Evolutionary conservation across 345 rosid genomes (phyloP).

Genomic region (Moricandia arvensis): DNA sequence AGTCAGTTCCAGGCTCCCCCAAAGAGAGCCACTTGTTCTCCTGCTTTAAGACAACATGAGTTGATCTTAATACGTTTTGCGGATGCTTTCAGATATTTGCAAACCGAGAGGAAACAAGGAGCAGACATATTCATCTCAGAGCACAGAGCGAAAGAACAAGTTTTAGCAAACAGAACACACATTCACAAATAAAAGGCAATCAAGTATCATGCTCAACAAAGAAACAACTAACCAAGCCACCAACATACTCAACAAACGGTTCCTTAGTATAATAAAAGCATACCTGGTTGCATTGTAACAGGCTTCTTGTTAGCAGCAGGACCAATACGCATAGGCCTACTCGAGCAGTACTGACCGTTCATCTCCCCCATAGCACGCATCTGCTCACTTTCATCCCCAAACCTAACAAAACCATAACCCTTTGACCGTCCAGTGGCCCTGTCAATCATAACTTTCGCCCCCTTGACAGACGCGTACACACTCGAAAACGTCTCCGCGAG

Average conservation of each 20-base stretch:
- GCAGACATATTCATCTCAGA: conserved; percentile 35
- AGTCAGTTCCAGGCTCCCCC: conserved; percentile 92
- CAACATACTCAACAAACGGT: neutral
- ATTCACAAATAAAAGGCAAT: conserved; percentile 21
- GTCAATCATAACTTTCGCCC: conserved; percentile 90
- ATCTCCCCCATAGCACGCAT: conserved; percentile 86
- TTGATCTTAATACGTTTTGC: conserved; percentile 37
- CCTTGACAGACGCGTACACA: conserved; percentile 67
- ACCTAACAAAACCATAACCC: conserved; percentile 97
- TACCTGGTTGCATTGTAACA: conserved; percentile 66
- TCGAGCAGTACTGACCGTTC: conserved; percentile 84
- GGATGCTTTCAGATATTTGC: conserved; percentile 57
- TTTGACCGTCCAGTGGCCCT: conserved; percentile 85
- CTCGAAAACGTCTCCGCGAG: conserved; percentile 71
- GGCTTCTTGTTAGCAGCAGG: conserved; percentile 89
- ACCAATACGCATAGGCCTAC: conserved; percentile 92
- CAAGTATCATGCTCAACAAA: conserved; percentile 26
- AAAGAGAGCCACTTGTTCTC: conserved; percentile 95
- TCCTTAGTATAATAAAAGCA: neutral
- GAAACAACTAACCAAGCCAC: neutral
- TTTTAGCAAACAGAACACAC: conserved; percentile 2
- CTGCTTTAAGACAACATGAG: conserved; percentile 99
- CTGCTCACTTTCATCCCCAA: conserved; percentile 82
- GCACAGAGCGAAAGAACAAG: conserved; percentile 45
- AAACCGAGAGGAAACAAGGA: conserved; percentile 54